Percentiles rank a stretch among this genome's conserved stretches.
Evolutionary conservation across 208 protist genomes (phyloP).

Genomic region (Crithidia acanthocephali): DNA sequence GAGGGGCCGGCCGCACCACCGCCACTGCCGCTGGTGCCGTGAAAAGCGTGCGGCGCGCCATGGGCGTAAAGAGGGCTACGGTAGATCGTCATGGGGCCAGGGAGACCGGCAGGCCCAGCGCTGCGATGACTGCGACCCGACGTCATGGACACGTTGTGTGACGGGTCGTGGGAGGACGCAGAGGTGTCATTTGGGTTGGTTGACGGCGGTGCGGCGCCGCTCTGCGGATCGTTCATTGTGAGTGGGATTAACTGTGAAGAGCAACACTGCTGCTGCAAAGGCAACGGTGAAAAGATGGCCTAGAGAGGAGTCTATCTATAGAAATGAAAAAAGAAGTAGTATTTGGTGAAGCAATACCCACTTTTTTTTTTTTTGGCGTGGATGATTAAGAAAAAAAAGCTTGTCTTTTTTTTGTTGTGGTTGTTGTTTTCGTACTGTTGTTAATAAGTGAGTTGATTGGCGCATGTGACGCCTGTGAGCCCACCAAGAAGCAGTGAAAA

Average conservation of each 20-base stretch:
- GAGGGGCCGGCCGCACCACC: not conserved
- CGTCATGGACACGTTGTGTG: not conserved
- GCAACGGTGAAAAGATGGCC: no score
- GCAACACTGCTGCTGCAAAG: no score
- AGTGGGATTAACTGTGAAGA: no score
- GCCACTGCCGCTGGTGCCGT: not conserved
- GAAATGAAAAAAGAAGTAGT: not conserved
- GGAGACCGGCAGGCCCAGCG: not conserved
- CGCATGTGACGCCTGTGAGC: no score
- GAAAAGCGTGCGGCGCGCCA: not conserved
- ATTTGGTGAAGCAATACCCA: not conserved
- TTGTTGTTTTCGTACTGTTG: no score
- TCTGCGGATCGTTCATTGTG: not conserved
- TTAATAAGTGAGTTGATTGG: no score
- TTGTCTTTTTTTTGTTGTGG: not conserved
- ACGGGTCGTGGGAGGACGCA: not conserved
- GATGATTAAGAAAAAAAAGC: not conserved
- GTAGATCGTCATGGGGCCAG: conserved; percentile 13
- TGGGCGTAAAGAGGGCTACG: not conserved
- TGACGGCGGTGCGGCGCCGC: not conserved
- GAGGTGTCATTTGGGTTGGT: not conserved
- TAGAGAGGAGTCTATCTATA: not conserved
- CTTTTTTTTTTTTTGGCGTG: not conserved
- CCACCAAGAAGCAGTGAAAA: no score
- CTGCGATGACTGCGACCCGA: not conserved